Evolutionary conservation across 306 rosid genomes (phyloP).

Genomic region (Vigna angularis): DNA sequence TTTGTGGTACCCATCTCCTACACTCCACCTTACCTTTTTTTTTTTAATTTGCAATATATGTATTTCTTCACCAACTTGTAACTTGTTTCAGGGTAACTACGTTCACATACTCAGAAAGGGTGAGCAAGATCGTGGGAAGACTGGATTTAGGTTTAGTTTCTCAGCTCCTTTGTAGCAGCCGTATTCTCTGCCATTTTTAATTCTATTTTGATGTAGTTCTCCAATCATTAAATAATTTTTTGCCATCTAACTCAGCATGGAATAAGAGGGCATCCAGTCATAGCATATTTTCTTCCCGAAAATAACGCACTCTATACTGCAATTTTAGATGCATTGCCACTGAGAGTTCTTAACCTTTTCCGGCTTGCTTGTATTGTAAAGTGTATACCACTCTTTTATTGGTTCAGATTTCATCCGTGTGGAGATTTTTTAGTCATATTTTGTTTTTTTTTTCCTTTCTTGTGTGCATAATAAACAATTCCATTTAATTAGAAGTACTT

Average conservation of each 20-base stretch:
- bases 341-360: constrained; percentile 3
- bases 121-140: constrained; percentile 77
- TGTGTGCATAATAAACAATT: too few species aligned
- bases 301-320: constrained; percentile 8
- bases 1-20: background rate
- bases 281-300: background rate
- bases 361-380: background rate
- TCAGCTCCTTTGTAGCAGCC: constrained; percentile 68
- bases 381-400: background rate
- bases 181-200: constrained; percentile 8
- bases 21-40: background rate
- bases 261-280: constrained; percentile 8
- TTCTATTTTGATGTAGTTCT: constrained; percentile 8
- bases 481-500: too few species aligned
- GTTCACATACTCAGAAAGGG: constrained; percentile 71
- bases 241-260: background rate
- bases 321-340: constrained; percentile 19
- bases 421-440: background rate
- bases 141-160: constrained; percentile 85
- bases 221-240: constrained; percentile 7
- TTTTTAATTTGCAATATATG: constrained; percentile 16
- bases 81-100: constrained; percentile 74
- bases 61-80: constrained; percentile 31
- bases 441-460: too few species aligned
- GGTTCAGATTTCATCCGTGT: background rate